Evolutionary conservation across 805 yeast species (phyloP), one percentile per base, ranked within the genome.

Genomic region (Wickerhamomyces subpelliculosus): DNA sequence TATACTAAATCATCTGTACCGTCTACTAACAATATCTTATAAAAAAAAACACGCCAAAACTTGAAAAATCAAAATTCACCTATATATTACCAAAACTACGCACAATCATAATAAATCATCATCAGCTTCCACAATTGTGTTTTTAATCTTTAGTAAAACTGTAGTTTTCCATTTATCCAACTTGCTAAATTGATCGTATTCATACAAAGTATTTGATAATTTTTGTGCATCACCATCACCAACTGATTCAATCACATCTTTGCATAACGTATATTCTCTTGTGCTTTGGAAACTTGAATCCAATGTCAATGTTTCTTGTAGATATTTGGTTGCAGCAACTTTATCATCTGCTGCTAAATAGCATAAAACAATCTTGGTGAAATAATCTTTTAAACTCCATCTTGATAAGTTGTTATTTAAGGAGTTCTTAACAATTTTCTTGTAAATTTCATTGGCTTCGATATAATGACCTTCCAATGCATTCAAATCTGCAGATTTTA

Each of bases 341-440:
- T 75, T 68, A 60, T 93, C 98, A 47, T 78, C 87, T 41, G 78
- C 76, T 25, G 97, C 94, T 47, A 93, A 67, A 37, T 82, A 75
- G 57, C 96, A 86, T 40, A 93, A 68, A 21, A 85, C 79, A 37
- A 84, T 79, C 66, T 88, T 88, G 55, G 86, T 68, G 52, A 84
- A 88, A 60, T 90, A 87, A 40, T 93, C 98, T 61, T 93, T 93
- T 55, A 93, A 69, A 36, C 87, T 80, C 97, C 97, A 93, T 62
- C 79, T 83, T 29, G 90, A 75, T 44, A 88, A 67, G 47, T 74
- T 77, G 60, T 82, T 87, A 45, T 80, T 81, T 38, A 84, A 56
- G 51, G 86, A 77, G 48, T 76, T 82, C 56, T 80, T 77, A 24
- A 90, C 93, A 25, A 93, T 78, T 42, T 72, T 70, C 53, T 87